Base-by-base conservation (phyloP, 495 filamentous ascomycete species). In the Aspergillus homomorphus region DNA sequence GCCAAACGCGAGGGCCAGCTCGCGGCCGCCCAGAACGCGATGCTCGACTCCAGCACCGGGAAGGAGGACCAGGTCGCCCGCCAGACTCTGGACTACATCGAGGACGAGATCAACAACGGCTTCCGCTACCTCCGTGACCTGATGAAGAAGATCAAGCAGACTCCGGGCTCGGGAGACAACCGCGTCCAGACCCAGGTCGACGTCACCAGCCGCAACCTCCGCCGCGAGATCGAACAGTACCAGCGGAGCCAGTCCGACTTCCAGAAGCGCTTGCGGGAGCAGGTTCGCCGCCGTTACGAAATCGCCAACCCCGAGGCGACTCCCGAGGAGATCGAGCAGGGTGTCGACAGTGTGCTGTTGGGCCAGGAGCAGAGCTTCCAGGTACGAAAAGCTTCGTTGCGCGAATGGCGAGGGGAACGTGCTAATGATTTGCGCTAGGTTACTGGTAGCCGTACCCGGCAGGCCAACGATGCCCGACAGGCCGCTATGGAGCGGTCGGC, bases 241-340 rank as follows among this genome's bases (percentile, higher is more conserved):
- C 90, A 91, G 72, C 78, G 79, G 58, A 73, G 88, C 44, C 92
- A 97, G 71, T 79, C 79, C 1, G 80, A 85, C 30, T 96, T 89
- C 78, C 82, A 87, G 62, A 85, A 88, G 70, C 84, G 87, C 62
- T 78, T 91, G n/a, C 78, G 86, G 58, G 87, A 87, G 43, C 91
- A 94, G 70, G 87, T 92, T 72, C 89, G 86, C 59, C 84, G 94
- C 52, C 91, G 96, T 64, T 94, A 93, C 72, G 83, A 89, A 58
- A 96, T 97, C 67, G 91, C 94, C 60, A 82, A 84, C 62, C 92
- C 92, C 18, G 87, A 96, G 58, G 90, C 90, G 8, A 84, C 82
- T 56, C 91, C 95, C 24, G 83, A 81, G 54, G 90, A 98, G 69
- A 81, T 97, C 45, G 81, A 84, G 43, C 82, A 87, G 58, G 91